A percentile compares a stretch with the other conserved stretches of the same genome.
These are phyloP conservation scores for Ascochyta koolunga DNA, from an alignment of 2,329 filamentous ascomycete genomes.

Conservation along the genomic window DNA sequence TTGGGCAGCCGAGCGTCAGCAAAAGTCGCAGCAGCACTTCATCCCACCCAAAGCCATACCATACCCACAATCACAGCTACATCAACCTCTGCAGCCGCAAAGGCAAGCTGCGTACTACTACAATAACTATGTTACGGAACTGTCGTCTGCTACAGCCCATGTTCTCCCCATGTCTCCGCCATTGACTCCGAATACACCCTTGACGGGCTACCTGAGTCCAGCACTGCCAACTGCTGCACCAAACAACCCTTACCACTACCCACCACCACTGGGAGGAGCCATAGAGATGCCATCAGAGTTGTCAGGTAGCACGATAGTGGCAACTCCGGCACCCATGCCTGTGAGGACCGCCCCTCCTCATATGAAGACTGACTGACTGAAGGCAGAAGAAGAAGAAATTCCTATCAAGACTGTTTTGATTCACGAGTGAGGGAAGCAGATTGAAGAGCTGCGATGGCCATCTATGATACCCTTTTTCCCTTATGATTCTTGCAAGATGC, in stretches of 20 bases:
- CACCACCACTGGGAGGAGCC: conserved; percentile 16
- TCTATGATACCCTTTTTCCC: conserved; percentile 9
- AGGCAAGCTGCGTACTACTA: conserved; percentile 16
- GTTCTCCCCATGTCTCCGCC: conserved; percentile 20
- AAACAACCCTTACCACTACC: conserved; percentile 13
- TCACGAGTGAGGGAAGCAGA: not conserved
- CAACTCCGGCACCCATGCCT: conserved; percentile 16
- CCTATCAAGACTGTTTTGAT: conserved; percentile 31
- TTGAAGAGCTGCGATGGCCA: not conserved
- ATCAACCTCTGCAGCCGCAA: conserved; percentile 12
- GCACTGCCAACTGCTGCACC: conserved; percentile 14
- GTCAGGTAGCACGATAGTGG: conserved; percentile 19
- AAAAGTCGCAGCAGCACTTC: conserved; percentile 23
- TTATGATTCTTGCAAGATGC: not conserved
- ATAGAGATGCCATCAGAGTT: conserved; percentile 29
- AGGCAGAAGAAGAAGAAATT: conserved; percentile 33
- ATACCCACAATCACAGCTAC: conserved; percentile 11
- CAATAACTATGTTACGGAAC: conserved; percentile 4
- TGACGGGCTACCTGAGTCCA: conserved; percentile 17
- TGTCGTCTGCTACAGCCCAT: conserved; percentile 1
- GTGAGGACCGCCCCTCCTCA: conserved; percentile 17
- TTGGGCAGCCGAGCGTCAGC: conserved; percentile 36
- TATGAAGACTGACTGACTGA: conserved; percentile 18
- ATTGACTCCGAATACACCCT: conserved; percentile 20
- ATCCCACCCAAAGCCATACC: not conserved